A percentile compares a stretch with the other conserved stretches of the same genome.
phyloP scores from a whole-genome alignment of 148 eudicot species.

The Fallopia convolvulus region DNA sequence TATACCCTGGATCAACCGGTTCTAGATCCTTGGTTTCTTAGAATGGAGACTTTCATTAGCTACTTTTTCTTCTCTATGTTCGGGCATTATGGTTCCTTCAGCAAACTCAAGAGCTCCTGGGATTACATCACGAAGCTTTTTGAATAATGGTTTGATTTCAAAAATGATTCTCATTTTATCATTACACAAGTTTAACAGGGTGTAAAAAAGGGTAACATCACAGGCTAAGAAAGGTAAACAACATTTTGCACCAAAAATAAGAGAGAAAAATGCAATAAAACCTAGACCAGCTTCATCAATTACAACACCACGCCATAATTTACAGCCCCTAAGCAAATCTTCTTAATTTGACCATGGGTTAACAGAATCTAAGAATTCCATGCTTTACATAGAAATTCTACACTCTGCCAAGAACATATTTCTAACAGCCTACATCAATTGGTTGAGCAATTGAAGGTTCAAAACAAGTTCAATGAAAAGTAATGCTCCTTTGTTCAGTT shows the following conservation, averaged over 20 bases:
- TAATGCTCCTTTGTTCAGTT: conserved; percentile 4
- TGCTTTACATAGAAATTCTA: conserved; percentile 1
- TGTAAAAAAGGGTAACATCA: not conserved
- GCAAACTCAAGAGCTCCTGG: too few species aligned
- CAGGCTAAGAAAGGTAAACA: not conserved
- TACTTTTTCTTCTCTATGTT: too few species aligned
- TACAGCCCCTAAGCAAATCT: conserved; percentile 5
- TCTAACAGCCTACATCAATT: not conserved
- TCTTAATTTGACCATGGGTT: not conserved
- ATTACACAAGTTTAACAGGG: not conserved
- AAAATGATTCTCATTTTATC: not conserved
- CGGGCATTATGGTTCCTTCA: too few species aligned
- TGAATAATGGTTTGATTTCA: not conserved
- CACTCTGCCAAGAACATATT: conserved; percentile 5
- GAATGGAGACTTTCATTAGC: too few species aligned
- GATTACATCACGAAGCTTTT: too few species aligned
- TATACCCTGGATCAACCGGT: too few species aligned
- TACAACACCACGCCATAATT: not conserved
- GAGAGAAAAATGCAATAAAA: conserved; percentile 1
- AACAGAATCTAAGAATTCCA: not conserved
- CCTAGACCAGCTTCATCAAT: conserved; percentile 4
- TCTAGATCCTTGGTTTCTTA: too few species aligned
- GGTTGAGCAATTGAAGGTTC: not conserved
- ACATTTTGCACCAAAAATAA: not conserved
- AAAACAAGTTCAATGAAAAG: not conserved